Conservation (phyloP, 2,329 filamentous ascomycete genomes). For the Domatiomyces catenatus region DNA sequence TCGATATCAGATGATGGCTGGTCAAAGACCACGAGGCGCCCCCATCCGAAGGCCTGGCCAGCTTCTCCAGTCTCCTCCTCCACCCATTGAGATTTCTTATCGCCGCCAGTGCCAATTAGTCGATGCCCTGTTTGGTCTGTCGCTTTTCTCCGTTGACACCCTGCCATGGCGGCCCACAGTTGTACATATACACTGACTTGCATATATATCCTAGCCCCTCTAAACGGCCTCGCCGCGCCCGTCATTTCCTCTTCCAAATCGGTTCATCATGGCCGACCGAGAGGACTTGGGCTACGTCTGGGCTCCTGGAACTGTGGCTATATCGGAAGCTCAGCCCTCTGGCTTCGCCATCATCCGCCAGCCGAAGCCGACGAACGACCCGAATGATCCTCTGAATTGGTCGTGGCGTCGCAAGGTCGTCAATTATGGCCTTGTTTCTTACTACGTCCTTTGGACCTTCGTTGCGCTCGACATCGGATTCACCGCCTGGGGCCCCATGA, state of each 20-base stretch:
- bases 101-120: neutral
- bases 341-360: slow-evolving; percentile 11
- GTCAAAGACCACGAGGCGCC: too few species aligned
- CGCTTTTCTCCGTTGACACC: neutral
- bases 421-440: slow-evolving; percentile 17
- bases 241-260: neutral
- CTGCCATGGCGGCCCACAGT: neutral
- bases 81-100: neutral
- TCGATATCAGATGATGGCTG: too few species aligned
- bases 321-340: slow-evolving; percentile 2
- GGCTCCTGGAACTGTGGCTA: slow-evolving; percentile 2
- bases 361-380: slow-evolving; percentile 17
- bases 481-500: slow-evolving; percentile 27
- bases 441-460: slow-evolving; percentile 19
- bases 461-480: slow-evolving; percentile 22
- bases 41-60: too few species aligned
- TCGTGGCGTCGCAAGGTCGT: slow-evolving; percentile 17
- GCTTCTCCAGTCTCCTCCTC: neutral
- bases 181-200: neutral
- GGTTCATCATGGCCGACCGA: neutral
- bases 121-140: neutral
- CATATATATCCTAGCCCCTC: neutral
- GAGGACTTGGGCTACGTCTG: neutral
- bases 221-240: neutral
- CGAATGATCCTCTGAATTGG: slow-evolving; percentile 19